phyloP scores from a whole-genome alignment of 768 basidiomycete species.

The Podaxis pistillaris region DNA sequence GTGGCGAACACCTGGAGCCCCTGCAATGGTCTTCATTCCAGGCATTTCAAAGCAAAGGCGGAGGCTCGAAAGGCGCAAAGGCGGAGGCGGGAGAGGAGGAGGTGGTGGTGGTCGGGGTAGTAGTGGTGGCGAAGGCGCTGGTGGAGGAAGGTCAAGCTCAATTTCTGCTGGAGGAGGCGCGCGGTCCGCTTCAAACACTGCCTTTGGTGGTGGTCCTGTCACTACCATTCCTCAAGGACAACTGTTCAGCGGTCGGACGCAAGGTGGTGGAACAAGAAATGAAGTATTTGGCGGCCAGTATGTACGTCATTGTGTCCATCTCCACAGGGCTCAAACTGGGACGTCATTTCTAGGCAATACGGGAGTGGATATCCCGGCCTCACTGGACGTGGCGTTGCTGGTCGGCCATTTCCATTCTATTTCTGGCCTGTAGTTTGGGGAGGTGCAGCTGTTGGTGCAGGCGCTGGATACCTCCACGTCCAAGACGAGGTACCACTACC shows the following conservation, averaged over 20 bases:
- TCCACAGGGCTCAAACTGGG: constrained; percentile 2
- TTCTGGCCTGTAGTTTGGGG: constrained; percentile 65
- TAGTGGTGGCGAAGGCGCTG: constrained; percentile 11
- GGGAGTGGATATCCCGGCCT: constrained; percentile 65
- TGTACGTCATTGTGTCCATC: constrained; percentile 16
- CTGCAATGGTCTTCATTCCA: constrained; percentile 25
- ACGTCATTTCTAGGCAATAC: constrained; percentile 38
- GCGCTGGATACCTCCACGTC: constrained; percentile 24
- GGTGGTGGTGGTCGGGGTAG: constrained; percentile 16
- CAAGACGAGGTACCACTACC: constrained; percentile 31
- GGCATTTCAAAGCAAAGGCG: constrained; percentile 22
- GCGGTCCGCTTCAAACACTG: constrained; percentile 25
- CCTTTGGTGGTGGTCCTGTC: constrained; percentile 28
- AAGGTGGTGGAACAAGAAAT: constrained; percentile 51
- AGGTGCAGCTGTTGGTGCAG: constrained; percentile 20
- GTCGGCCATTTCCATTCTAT: constrained; percentile 58
- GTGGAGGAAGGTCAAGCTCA: constrained; percentile 19
- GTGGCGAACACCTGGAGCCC: background rate
- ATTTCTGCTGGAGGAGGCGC: constrained; percentile 17
- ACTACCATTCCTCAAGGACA: constrained; percentile 42
- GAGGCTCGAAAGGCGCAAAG: constrained; percentile 26
- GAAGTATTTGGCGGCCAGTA: constrained; percentile 46
- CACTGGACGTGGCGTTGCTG: constrained; percentile 41
- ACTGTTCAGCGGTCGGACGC: constrained; percentile 42
- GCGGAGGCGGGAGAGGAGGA: constrained; percentile 25